phyloP scores from a whole-genome alignment of 1,139 yeast species.

The Geotrichum fermentans region DNA sequence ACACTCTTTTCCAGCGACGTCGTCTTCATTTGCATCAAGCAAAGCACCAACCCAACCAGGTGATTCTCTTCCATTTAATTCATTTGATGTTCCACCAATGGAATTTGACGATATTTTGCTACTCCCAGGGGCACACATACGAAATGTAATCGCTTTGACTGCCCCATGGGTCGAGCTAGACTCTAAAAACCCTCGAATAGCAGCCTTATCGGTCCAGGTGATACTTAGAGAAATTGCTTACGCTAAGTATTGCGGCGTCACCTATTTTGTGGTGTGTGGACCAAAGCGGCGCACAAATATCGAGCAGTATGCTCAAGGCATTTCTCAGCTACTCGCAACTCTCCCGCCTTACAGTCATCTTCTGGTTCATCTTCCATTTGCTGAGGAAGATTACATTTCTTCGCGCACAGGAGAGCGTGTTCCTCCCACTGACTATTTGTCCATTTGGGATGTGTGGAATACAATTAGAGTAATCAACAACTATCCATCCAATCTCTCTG shows the following conservation, averaged over 20 bases:
- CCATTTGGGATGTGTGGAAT: constrained; percentile 71
- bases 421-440: constrained; percentile 49
- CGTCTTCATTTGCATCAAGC: constrained; percentile 4
- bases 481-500: constrained; percentile 48
- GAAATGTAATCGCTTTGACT: constrained; percentile 47
- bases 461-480: constrained; percentile 51
- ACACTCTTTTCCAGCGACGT: background rate
- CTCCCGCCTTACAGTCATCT: constrained; percentile 34
- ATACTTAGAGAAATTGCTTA: constrained; percentile 51
- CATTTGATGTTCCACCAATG: constrained; percentile 18
- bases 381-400: constrained; percentile 40
- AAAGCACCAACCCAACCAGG: background rate
- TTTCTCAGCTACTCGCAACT: constrained; percentile 33
- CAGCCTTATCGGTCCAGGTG: constrained; percentile 52
- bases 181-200: constrained; percentile 44
- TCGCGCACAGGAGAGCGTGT: constrained; percentile 32
- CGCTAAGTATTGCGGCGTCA: constrained; percentile 52
- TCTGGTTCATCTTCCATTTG: constrained; percentile 42
- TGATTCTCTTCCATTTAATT: constrained; percentile 13
- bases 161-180: constrained; percentile 66
- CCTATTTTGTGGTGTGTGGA: constrained; percentile 52
- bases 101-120: constrained; percentile 33
- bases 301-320: constrained; percentile 46
- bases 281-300: constrained; percentile 53
- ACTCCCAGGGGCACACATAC: constrained; percentile 39